These are phyloP conservation scores for Rubia tinctorum DNA, from an alignment of 305 asterid species.

Conservation along the genomic window DNA sequence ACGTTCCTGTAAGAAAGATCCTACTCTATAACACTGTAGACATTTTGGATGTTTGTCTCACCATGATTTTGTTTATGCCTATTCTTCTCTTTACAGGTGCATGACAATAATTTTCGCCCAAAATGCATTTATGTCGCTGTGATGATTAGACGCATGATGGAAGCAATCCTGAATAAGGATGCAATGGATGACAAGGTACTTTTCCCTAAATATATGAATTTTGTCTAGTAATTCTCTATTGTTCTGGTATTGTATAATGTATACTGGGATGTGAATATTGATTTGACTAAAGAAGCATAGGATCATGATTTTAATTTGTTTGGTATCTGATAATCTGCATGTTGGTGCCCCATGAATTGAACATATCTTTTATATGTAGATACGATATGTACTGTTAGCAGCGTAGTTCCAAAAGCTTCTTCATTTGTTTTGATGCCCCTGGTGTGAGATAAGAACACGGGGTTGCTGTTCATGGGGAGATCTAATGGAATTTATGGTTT, in stretches of 20 bases:
- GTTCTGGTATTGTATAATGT: neutral
- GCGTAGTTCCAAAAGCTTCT: neutral
- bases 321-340: neutral
- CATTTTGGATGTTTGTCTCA: slow-evolving; percentile 16
- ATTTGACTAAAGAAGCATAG: neutral
- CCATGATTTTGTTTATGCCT: slow-evolving; percentile 5
- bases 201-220: neutral
- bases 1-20: slow-evolving; percentile 63
- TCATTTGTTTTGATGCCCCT: neutral
- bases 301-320: neutral
- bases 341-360: neutral
- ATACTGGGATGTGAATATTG: neutral
- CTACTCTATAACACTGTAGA: slow-evolving; percentile 15
- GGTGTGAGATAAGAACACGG: neutral
- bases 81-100: slow-evolving; percentile 43
- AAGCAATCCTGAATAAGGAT: slow-evolving; percentile 92
- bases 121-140: slow-evolving; percentile 95
- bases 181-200: slow-evolving; percentile 96
- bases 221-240: neutral
- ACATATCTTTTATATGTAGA: neutral
- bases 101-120: slow-evolving; percentile 63
- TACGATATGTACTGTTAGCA: neutral
- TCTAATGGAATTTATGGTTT: neutral
- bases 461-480: neutral
- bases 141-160: slow-evolving; percentile 97